phyloP scores from a whole-genome alignment of 2,329 filamentous ascomycete species.

The Plenodomus biglobosus region DNA sequence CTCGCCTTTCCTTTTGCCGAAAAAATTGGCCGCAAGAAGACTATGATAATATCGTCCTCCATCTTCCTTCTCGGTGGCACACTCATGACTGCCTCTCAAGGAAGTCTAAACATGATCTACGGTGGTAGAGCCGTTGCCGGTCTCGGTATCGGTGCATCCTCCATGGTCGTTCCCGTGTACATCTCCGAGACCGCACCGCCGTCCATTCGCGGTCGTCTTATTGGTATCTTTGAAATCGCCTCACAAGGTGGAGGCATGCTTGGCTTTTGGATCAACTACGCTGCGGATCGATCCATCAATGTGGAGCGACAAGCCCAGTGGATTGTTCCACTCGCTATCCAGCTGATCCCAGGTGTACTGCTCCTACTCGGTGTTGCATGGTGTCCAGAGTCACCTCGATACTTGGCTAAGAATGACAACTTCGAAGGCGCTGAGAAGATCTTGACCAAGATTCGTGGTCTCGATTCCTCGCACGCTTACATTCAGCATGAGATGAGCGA shows the following conservation, averaged over 20 bases:
- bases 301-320: conserved; percentile 58
- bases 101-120: conserved; percentile 42
- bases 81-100: conserved; percentile 44
- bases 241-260: conserved; percentile 63
- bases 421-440: conserved; percentile 47
- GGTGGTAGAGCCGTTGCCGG: conserved; percentile 43
- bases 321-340: conserved; percentile 61
- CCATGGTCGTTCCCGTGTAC: conserved; percentile 44
- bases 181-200: conserved; percentile 55
- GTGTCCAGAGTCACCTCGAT: conserved; percentile 43
- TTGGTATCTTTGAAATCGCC: conserved; percentile 67
- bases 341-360: conserved; percentile 46
- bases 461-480: conserved; percentile 47
- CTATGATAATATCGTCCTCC: conserved; percentile 50
- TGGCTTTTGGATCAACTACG: conserved; percentile 50
- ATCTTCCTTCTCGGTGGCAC: conserved; percentile 49
- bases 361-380: conserved; percentile 42
- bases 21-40: conserved; percentile 52
- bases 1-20: conserved; percentile 52
- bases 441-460: conserved; percentile 49
- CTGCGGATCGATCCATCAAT: conserved; percentile 44
- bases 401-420: conserved; percentile 31
- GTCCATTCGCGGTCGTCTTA: conserved; percentile 64
- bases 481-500: conserved; percentile 55
- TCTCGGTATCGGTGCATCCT: conserved; percentile 44